Evolutionary conservation across 352 stramenopile species (phyloP), one percentile per base, ranked within the genome.

Genomic region (Phytophthora capsici): DNA sequence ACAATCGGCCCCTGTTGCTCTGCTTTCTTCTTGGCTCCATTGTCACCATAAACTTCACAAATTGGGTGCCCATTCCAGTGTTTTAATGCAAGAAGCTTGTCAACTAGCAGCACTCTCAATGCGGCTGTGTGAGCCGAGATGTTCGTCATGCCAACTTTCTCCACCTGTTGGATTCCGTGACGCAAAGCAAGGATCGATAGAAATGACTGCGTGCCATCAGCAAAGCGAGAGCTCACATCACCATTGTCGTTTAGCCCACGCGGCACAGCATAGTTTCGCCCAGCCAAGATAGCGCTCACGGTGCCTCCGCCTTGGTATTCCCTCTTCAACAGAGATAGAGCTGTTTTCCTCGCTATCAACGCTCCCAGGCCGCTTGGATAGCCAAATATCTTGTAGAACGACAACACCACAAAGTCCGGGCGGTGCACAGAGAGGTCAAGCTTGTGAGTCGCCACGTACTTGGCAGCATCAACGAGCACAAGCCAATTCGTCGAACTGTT

Each of bases 381-480:
- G 6, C 86, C 86, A 47, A 93, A 91, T 41, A 94, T 70, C 51
- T 93, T 94, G 77, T 94, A 94, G 44, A 94, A 94, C n/a, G 82
- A 93, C 25, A 93, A 38, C 26, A 76, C 72, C 0, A 92, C 78
- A 30, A 94, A 93, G 57, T 94, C 86, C 0, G 83, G 77, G 17
- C 67, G 64, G 40, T 70, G 47, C 17, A 10, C 26, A 0, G 71
- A 77, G 30, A 94, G 70, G 61, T 94, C 72, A 12, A 94, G 59
- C 6, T 53, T 72, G 17, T 87, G 71, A 3, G 80, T 90, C 8
- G 67, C 72, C 2, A 79, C 82, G 52, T 82, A 86, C 51, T 93
- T 93, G 28, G 86, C 86, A 4, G 84, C 84, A 52, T 94, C 86
- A 9, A 93, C 44, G 5, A 94, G 59, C 34, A 93, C 80, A 10